These are phyloP conservation scores for Avena sativa DNA, from an alignment of 176 grass and related monocot genomes.

Conservation along the genomic window DNA sequence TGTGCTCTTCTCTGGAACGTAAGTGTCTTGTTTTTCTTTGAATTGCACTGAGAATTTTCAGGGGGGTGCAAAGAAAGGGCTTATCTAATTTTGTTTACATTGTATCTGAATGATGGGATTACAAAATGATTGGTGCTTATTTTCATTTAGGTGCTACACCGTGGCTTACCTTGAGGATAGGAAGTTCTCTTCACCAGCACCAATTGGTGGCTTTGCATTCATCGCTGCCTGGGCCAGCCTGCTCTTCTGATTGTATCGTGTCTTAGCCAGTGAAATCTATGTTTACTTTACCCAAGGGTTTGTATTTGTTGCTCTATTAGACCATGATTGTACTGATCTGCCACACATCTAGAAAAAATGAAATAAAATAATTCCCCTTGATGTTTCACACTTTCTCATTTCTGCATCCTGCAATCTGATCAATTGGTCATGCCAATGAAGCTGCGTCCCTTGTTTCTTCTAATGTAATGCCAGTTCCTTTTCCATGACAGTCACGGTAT, in stretches of 20 bases:
- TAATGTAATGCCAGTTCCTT: neutral
- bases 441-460: neutral
- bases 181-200: constrained; percentile 71
- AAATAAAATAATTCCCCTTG: constrained; percentile 36
- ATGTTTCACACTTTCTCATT: neutral
- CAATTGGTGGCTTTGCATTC: constrained; percentile 88
- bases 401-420: constrained; percentile 10
- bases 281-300: constrained; percentile 9
- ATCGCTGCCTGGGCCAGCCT: constrained; percentile 89
- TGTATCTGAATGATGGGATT: constrained; percentile 21
- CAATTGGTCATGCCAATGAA: neutral
- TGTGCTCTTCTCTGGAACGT: constrained; percentile 94
- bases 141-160: constrained; percentile 74
- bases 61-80: neutral
- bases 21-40: constrained; percentile 14
- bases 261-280: constrained; percentile 2
- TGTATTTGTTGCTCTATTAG: constrained; percentile 9
- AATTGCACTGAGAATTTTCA: neutral
- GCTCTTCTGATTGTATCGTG: constrained; percentile 62
- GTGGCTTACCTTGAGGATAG: constrained; percentile 90
- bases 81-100: neutral
- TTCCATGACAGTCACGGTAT: neutral
- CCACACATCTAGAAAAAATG: constrained; percentile 1
- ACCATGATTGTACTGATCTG: constrained; percentile 35
- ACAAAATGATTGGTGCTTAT: neutral